phyloP scores from a whole-genome alignment of 1,139 yeast genomes.

The Hyphopichia khmerensis region DNA sequence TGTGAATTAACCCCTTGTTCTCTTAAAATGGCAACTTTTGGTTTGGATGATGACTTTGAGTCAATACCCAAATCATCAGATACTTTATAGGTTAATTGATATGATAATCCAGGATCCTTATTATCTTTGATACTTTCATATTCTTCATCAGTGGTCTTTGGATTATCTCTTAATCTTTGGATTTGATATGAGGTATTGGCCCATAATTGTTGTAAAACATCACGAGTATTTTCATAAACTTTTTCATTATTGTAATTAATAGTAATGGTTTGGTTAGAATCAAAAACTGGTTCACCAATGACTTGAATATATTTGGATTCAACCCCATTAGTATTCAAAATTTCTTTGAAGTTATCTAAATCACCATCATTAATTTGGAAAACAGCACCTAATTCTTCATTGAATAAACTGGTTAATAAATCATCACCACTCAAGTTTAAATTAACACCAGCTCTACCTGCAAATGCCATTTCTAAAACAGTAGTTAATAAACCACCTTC shows the following conservation, averaged over 20 bases:
- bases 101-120: constrained; percentile 85
- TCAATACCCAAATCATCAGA: constrained; percentile 40
- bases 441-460: constrained; percentile 78
- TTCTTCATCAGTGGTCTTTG: constrained; percentile 86
- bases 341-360: constrained; percentile 50
- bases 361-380: constrained; percentile 74
- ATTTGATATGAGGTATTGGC: constrained; percentile 83
- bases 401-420: constrained; percentile 62
- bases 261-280: constrained; percentile 48
- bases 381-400: constrained; percentile 94
- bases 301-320: constrained; percentile 50
- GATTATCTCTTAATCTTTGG: constrained; percentile 93
- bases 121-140: constrained; percentile 72
- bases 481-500: constrained; percentile 96
- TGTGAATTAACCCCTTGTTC: constrained; percentile 99
- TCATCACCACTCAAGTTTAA: constrained; percentile 49
- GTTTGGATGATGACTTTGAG: constrained; percentile 36
- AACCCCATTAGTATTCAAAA: constrained; percentile 60
- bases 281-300: constrained; percentile 65
- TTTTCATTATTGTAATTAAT: constrained; percentile 46
- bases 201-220: constrained; percentile 81
- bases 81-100: constrained; percentile 69
- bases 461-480: constrained; percentile 93
- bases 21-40: constrained; percentile 93
- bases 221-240: constrained; percentile 59